A percentile compares a stretch with the other conserved stretches of the same genome.
Evolutionary conservation across 306 rosid genomes (phyloP).

Genomic region (Canavalia ensiformis): DNA sequence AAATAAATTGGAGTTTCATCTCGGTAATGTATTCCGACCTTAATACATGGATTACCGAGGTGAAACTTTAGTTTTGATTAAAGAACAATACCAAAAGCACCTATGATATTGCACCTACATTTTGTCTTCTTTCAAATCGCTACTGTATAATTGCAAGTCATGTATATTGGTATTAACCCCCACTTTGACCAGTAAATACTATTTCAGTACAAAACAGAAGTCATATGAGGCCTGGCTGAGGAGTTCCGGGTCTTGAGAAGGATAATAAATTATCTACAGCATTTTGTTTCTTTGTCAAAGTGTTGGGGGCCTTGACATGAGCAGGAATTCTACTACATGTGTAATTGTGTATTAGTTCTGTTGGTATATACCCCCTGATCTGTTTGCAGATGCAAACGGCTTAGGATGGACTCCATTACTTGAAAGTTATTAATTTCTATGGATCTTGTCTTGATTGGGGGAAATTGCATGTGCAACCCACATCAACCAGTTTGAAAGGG

Average conservation of each 20-base stretch:
- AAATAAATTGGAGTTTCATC: too few species aligned
- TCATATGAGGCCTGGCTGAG: neutral
- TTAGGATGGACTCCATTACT: neutral
- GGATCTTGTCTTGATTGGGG: conserved; percentile 15
- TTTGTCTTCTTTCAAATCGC: neutral
- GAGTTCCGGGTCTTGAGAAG: neutral
- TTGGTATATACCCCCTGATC: neutral
- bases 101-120: too few species aligned
- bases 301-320: conserved; percentile 1
- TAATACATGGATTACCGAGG: too few species aligned
- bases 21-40: too few species aligned
- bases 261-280: neutral
- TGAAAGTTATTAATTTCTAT: neutral
- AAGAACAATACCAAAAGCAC: too few species aligned
- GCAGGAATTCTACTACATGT: neutral
- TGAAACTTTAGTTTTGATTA: too few species aligned
- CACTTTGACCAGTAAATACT: neutral
- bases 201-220: conserved; percentile 3
- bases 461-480: conserved; percentile 7
- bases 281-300: conserved; percentile 14
- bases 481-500: neutral
- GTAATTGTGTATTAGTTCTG: neutral
- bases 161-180: neutral
- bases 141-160: conserved; percentile 8
- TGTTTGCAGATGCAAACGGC: neutral